These are phyloP conservation scores for Talaromyces marneffei DNA, from an alignment of 2,329 filamentous ascomycete species.

Conservation along the genomic window DNA sequence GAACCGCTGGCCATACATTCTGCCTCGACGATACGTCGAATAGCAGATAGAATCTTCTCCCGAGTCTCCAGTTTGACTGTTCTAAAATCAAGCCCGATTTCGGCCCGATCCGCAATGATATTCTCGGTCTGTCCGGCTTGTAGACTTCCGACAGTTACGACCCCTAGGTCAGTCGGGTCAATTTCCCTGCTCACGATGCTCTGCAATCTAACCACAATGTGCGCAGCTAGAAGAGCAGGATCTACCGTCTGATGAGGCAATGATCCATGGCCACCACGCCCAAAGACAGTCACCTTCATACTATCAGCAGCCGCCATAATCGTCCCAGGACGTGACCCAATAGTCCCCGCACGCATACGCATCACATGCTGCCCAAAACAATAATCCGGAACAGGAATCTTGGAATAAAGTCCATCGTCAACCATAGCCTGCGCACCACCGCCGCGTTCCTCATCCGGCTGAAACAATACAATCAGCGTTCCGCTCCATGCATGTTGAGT, in stretches of 20 bases:
- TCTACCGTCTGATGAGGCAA: conserved; percentile 54
- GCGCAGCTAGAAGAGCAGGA: conserved; percentile 53
- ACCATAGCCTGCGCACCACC: conserved; percentile 60
- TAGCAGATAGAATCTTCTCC: conserved; percentile 41
- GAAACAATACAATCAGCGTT: conserved; percentile 60
- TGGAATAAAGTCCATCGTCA: conserved; percentile 50
- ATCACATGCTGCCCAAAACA: conserved; percentile 55
- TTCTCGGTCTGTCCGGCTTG: conserved; percentile 57
- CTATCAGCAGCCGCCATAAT: conserved; percentile 43
- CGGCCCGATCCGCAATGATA: conserved; percentile 52
- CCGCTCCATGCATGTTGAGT: conserved; percentile 52
- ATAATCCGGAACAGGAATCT: conserved; percentile 51
- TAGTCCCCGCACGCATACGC: conserved; percentile 35
- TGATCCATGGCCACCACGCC: conserved; percentile 54
- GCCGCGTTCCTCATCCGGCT: conserved; percentile 61
- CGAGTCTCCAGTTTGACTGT: conserved; percentile 44
- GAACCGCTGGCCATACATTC: conserved; percentile 50
- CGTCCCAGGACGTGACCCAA: conserved; percentile 35
- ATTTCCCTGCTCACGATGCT: conserved; percentile 54
- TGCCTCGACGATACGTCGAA: conserved; percentile 52
- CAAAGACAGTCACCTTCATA: conserved; percentile 51
- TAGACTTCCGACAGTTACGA: conserved; percentile 55
- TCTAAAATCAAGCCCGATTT: conserved; percentile 52
- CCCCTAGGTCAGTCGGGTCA: conserved; percentile 48
- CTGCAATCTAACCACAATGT: conserved; percentile 54